These are phyloP conservation scores for Galeopsis tetrahit DNA, from an alignment of 257 asterid genomes.

Conservation along the genomic window DNA sequence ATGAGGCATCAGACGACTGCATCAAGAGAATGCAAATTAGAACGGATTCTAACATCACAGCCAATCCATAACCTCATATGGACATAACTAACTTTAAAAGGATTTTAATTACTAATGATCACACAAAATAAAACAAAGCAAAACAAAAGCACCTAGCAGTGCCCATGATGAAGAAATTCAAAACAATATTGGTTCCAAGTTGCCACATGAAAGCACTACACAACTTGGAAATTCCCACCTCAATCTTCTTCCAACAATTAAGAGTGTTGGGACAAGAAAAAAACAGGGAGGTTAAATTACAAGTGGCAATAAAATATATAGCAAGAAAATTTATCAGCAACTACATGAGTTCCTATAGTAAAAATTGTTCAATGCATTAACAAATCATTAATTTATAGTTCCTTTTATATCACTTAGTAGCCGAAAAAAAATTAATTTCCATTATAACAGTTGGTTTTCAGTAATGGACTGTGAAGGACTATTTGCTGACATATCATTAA, in stretches of 20 bases:
- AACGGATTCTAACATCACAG: conserved; percentile 18
- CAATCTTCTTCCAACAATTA: conserved; percentile 12
- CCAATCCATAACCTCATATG: conserved; percentile 1
- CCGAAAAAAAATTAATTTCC: not conserved
- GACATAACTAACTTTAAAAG: not conserved
- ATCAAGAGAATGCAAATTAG: conserved; percentile 32
- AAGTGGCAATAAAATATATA: not conserved
- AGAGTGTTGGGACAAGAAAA: not conserved
- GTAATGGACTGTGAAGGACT: not conserved
- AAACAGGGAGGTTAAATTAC: not conserved
- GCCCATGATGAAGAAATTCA: conserved; percentile 1
- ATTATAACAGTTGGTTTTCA: not conserved
- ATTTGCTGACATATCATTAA: not conserved
- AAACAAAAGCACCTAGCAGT: not conserved
- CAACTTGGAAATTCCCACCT: not conserved
- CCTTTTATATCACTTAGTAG: not conserved
- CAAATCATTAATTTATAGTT: not conserved
- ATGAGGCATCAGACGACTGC: conserved; percentile 73
- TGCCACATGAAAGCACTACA: conserved; percentile 7
- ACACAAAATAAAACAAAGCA: not conserved
- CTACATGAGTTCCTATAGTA: not conserved
- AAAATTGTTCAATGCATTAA: conserved; percentile 3
- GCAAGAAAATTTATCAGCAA: conserved; percentile 5
- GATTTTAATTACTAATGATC: not conserved
- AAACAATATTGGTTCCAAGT: not conserved